These are phyloP conservation scores for Alternaria dauci DNA, from an alignment of 2,329 filamentous ascomycete species.

Conservation along the genomic window DNA sequence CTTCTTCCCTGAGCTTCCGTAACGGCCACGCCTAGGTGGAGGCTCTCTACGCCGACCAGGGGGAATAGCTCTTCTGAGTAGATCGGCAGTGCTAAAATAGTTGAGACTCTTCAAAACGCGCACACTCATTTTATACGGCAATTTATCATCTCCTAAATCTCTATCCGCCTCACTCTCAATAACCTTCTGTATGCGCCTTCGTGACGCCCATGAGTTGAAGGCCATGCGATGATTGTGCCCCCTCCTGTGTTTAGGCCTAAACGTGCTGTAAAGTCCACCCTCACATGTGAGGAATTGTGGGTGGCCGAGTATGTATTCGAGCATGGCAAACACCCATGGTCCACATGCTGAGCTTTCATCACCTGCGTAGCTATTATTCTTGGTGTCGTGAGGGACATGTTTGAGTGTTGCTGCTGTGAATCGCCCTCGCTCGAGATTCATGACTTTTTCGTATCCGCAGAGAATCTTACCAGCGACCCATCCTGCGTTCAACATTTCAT, in stretches of 20 bases:
- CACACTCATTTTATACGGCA: neutral
- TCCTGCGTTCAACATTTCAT: neutral
- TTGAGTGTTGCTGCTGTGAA: constrained; percentile 3
- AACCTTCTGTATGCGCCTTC: neutral
- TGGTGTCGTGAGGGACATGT: neutral
- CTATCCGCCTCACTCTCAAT: neutral
- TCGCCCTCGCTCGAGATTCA: neutral
- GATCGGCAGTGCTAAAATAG: neutral
- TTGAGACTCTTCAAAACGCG: neutral
- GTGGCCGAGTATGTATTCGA: neutral
- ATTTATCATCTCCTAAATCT: neutral
- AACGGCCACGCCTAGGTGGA: neutral
- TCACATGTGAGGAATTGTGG: neutral
- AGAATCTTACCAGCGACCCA: neutral
- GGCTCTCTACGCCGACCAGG: neutral
- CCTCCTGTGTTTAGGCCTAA: neutral
- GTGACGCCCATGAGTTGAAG: neutral
- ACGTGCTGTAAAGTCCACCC: neutral
- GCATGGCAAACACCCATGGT: neutral
- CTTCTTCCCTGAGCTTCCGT: neutral
- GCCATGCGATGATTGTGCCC: neutral
- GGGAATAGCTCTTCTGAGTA: neutral
- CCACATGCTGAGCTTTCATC: neutral
- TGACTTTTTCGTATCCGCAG: neutral
- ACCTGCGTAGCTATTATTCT: neutral